Evolutionary conservation across 306 rosid species (phyloP), one percentile per base, ranked within the genome.

Genomic region (Cicer bijugum): DNA sequence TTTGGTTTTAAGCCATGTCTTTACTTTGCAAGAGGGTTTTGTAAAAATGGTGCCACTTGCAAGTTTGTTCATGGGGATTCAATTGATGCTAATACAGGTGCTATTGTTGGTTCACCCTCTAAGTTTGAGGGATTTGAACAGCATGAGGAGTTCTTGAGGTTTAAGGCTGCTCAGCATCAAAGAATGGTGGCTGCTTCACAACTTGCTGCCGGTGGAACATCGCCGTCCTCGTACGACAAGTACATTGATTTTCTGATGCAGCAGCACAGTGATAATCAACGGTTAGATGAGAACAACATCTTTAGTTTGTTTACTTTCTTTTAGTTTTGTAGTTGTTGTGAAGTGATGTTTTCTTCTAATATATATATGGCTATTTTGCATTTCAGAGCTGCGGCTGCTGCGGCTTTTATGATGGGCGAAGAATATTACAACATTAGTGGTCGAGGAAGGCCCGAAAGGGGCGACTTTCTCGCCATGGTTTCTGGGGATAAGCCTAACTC

Each of bases 11-110:
- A 88, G 86, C 91, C 94, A 0, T 94, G 98, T 60, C 96, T 94
- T 67, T 94, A 91, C 83, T 94, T 78, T 78, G 97, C 98, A 1
- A 85, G 91, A 60, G 98, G 98, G 12, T 89, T 86, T 70, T 94
- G 98, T 76, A 94, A 94, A 83, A 94, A 94, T 63, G 98, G 98
- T 4, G 66, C 78, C 75, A 85, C 82, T 81, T 94, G 98, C 80
- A 94, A 88, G 87, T 94, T 89, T 82, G 83, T 83, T 79, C 98
- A 94, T 82, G 84, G 58, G 35, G 98, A 93, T 80, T 76, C 89
- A 5, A 51, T 75, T 55, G 98, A 89, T 61, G 77, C 73, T 46
- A 35, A 11, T 12, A 56, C 55, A 65, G 72, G 20, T 52, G 80
- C 56, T 86, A 70, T 82, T 75, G 87, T 89, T 78, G 98, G 96